Percentiles rank a stretch among this genome's conserved stretches.
Conservation (phyloP, 2,329 filamentous ascomycete species). For the Xylogone sp. region DNA sequence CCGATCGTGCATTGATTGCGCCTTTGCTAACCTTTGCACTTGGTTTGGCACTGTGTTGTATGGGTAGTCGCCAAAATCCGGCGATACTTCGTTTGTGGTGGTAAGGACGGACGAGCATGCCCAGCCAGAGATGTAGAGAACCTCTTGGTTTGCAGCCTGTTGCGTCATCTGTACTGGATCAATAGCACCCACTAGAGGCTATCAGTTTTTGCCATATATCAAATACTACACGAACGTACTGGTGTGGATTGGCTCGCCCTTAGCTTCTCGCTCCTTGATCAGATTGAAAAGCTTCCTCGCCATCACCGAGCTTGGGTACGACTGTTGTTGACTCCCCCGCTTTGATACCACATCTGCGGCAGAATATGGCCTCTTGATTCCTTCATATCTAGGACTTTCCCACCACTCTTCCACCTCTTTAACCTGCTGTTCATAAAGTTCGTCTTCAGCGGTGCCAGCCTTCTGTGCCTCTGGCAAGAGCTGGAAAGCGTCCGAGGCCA, state of each 20-base stretch:
- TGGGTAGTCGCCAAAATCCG: slow-evolving; percentile 97
- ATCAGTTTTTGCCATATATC: slow-evolving; percentile 9
- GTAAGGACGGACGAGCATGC: slow-evolving; percentile 93
- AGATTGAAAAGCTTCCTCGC: slow-evolving; percentile 92
- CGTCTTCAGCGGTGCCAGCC: slow-evolving; percentile 76
- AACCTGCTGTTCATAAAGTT: slow-evolving; percentile 78
- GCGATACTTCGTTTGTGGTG: slow-evolving; percentile 92
- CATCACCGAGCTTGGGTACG: slow-evolving; percentile 91
- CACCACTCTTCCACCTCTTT: slow-evolving; percentile 89
- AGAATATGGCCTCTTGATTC: slow-evolving; percentile 88
- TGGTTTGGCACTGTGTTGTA: slow-evolving; percentile 99
- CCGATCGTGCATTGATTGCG: slow-evolving; percentile 93
- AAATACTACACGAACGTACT: slow-evolving; percentile 51
- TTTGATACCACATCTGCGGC: slow-evolving; percentile 92
- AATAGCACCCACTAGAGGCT: slow-evolving; percentile 78
- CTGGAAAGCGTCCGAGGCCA: slow-evolving; percentile 73
- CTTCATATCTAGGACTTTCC: slow-evolving; percentile 76
- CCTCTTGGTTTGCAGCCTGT: slow-evolving; percentile 92
- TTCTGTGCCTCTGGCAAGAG: slow-evolving; percentile 76
- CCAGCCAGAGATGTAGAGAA: slow-evolving; percentile 96
- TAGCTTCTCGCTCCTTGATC: slow-evolving; percentile 70
- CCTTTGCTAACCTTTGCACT: slow-evolving; percentile 92
- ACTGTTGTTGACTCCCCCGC: slow-evolving; percentile 79
- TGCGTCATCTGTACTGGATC: slow-evolving; percentile 99
- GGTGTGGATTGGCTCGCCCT: slow-evolving; percentile 88